Conservation (phyloP, 208 protist genomes). For the Crithidia brevicula region DNA sequence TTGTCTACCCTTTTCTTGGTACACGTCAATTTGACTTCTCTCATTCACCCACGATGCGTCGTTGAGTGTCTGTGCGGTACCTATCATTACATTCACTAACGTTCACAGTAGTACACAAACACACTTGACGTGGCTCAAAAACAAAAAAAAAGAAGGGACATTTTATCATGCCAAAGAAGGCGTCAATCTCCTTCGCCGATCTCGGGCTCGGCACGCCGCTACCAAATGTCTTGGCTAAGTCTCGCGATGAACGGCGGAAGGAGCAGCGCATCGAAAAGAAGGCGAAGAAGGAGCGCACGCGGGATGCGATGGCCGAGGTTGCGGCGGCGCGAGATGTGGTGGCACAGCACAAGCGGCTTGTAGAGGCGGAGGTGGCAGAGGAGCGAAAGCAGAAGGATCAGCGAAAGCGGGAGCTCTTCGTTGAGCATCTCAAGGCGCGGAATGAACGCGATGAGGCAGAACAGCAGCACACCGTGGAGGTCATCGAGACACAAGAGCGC, state of each 20-base stretch:
- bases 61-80: too few relatives aligned
- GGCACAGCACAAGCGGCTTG: slow-evolving; percentile 68
- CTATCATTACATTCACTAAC: not conserved
- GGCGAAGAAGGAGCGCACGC: slow-evolving; percentile 62
- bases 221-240: slow-evolving; percentile 63
- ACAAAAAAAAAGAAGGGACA: not conserved
- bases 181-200: slow-evolving; percentile 75
- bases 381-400: slow-evolving; percentile 61
- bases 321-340: slow-evolving; percentile 48
- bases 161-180: slow-evolving; percentile 50
- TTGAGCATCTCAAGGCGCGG: slow-evolving; percentile 55
- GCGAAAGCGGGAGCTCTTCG: slow-evolving; percentile 64
- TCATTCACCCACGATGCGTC: too few relatives aligned
- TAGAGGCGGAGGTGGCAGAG: slow-evolving; percentile 47
- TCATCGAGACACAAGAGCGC: slow-evolving; percentile 38
- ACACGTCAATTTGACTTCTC: too few relatives aligned
- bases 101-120: slow-evolving; percentile 5
- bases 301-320: slow-evolving; percentile 61
- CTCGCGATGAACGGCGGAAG: slow-evolving; percentile 52
- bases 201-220: slow-evolving; percentile 79
- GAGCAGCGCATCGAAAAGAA: slow-evolving; percentile 76
- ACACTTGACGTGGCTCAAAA: not conserved
- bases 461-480: slow-evolving; percentile 35
- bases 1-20: too few relatives aligned
- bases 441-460: slow-evolving; percentile 60